Conservation (phyloP, 108 stramenopile species). For the Cyclotella atomus region DNA sequence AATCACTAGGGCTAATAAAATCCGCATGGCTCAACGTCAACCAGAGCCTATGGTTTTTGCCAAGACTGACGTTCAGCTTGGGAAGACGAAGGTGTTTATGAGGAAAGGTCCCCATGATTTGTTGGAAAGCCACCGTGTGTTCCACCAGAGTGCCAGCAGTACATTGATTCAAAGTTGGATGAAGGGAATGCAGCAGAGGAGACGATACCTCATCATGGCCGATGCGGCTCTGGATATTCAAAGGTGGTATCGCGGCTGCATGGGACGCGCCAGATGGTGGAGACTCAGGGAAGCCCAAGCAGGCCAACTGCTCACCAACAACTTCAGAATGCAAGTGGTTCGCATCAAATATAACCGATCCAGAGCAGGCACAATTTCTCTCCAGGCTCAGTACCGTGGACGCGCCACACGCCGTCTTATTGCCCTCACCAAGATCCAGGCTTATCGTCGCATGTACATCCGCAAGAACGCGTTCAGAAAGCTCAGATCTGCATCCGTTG, state of each 20-base stretch:
- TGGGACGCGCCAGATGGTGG: conserved; percentile 85
- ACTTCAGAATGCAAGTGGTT: conserved; percentile 75
- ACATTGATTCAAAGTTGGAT: conserved; percentile 87
- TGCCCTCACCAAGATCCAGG: conserved; percentile 74
- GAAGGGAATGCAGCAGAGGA: conserved; percentile 71
- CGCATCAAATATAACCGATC: conserved; percentile 59
- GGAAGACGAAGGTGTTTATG: conserved; percentile 93
- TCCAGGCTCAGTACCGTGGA: conserved; percentile 84
- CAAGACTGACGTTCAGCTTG: conserved; percentile 88
- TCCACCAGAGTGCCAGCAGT: conserved; percentile 75
- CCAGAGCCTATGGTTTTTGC: conserved; percentile 82
- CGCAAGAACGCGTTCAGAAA: conserved; percentile 44
- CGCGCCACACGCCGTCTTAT: conserved; percentile 51
- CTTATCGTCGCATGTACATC: conserved; percentile 59
- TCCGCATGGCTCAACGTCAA: conserved; percentile 86
- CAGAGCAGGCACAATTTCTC: conserved; percentile 59
- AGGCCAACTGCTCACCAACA: conserved; percentile 81
- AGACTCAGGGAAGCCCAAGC: conserved; percentile 78
- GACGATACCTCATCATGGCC: conserved; percentile 60
- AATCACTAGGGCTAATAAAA: conserved; percentile 87
- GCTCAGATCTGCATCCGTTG: conserved; percentile 75
- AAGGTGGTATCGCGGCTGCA: conserved; percentile 82
- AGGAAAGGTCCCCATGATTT: conserved; percentile 92
- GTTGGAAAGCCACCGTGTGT: conserved; percentile 85
- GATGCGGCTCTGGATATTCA: conserved; percentile 75